Percentiles rank a stretch among this genome's conserved stretches.
Conservation (phyloP, 78 protist species). For the Chrysochromulina tobinii region DNA sequence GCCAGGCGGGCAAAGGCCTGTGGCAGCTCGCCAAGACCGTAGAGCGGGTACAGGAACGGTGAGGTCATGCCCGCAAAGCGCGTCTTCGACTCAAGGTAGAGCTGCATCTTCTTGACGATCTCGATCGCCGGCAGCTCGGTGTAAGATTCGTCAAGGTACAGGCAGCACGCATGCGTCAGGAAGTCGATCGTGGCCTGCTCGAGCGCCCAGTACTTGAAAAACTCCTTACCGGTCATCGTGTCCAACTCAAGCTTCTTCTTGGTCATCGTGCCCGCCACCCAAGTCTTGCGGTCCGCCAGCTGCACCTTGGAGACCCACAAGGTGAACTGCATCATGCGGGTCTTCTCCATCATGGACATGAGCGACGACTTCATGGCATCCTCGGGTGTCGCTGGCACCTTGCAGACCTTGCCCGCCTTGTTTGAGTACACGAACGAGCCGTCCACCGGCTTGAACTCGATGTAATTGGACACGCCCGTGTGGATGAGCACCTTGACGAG, state of each 20-base stretch:
- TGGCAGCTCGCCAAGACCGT: conserved; percentile 98
- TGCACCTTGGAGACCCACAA: conserved; percentile 72
- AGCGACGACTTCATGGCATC: conserved; percentile 91
- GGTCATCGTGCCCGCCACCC: background rate
- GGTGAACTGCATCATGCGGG: conserved; percentile 79
- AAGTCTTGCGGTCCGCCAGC: conserved; percentile 47
- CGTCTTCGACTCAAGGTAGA: conserved; percentile 86
- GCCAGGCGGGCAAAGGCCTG: conserved; percentile 87
- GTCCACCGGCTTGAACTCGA: conserved; percentile 87
- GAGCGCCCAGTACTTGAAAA: conserved; percentile 85
- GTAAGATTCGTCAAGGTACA: conserved; percentile 85
- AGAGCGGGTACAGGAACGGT: conserved; percentile 97
- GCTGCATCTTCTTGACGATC: conserved; percentile 54
- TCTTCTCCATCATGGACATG: conserved; percentile 85
- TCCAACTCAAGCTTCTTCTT: background rate
- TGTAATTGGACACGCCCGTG: conserved; percentile 92
- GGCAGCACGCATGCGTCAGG: conserved; percentile 95
- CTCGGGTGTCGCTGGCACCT: conserved; percentile 92
- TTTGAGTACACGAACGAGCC: background rate
- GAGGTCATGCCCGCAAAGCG: conserved; percentile 56
- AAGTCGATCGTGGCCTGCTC: conserved; percentile 87
- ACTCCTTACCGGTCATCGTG: conserved; percentile 60
- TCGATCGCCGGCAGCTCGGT: conserved; percentile 76
- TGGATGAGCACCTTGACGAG: conserved; percentile 61
- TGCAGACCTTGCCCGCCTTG: conserved; percentile 68